A percentile compares a stretch with the other conserved stretches of the same genome.
phyloP scores from a whole-genome alignment of 257 asterid genomes.

The Nicotiana noctiflora region DNA sequence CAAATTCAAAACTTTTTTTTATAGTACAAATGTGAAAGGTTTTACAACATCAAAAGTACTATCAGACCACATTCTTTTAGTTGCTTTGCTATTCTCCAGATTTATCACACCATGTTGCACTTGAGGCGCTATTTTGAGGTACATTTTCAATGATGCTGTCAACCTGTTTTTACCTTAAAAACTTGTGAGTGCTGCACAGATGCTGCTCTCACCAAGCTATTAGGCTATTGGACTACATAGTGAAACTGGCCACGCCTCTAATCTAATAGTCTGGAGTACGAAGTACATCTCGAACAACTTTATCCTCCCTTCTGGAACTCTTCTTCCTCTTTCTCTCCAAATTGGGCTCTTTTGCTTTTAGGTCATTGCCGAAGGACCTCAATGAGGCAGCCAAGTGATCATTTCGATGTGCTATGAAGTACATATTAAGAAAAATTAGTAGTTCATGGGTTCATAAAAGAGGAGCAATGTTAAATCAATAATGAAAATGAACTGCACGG shows the following conservation, averaged over 20 bases:
- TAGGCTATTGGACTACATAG: background rate
- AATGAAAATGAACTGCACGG: background rate
- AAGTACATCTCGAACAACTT: constrained; percentile 30
- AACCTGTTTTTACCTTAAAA: background rate
- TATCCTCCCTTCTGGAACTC: constrained; percentile 40
- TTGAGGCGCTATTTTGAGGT: background rate
- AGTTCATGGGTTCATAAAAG: background rate
- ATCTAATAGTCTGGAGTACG: constrained; percentile 38
- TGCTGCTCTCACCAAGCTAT: background rate
- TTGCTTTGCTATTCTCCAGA: background rate
- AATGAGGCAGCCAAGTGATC: constrained; percentile 58
- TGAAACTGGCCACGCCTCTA: background rate
- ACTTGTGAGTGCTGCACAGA: background rate
- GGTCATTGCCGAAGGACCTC: constrained; percentile 57
- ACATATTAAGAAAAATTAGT: constrained; percentile 7
- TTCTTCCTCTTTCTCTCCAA: constrained; percentile 74
- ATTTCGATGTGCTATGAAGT: constrained; percentile 75
- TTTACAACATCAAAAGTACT: background rate
- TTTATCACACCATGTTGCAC: background rate
- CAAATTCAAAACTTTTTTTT: background rate
- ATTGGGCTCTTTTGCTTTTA: constrained; percentile 72
- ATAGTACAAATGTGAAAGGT: background rate
- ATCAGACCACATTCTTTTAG: background rate
- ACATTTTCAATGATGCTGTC: background rate
- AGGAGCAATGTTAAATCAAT: background rate